These are phyloP conservation scores for Alternaria angustiovoidea DNA, from an alignment of 2,329 filamentous ascomycete genomes.

Conservation along the genomic window DNA sequence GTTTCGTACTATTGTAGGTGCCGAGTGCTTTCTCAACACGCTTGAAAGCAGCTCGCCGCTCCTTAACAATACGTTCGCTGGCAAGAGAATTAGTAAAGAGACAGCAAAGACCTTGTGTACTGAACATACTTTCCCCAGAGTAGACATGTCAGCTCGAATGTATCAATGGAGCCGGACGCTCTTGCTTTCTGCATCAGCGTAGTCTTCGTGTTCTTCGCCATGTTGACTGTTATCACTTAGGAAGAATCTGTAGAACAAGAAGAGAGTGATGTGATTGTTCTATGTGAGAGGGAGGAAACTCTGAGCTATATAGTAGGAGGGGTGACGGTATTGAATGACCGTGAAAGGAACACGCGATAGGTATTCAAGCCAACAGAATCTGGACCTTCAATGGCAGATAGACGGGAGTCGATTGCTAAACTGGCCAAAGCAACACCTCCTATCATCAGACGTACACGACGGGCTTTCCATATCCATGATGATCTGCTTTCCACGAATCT, in stretches of 20 bases:
- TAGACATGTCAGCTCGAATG: slow-evolving; percentile 9
- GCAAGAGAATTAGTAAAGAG: not conserved
- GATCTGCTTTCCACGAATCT: not conserved
- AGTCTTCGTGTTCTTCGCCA: slow-evolving; percentile 12
- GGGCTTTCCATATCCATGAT: not conserved
- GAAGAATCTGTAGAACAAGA: not conserved
- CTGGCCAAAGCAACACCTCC: not conserved
- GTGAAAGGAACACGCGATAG: too few species aligned
- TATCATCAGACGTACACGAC: not conserved
- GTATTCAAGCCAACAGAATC: not conserved
- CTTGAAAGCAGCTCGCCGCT: slow-evolving; percentile 26
- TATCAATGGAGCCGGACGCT: slow-evolving; percentile 11
- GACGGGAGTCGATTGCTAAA: not conserved
- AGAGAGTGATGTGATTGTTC: too few species aligned
- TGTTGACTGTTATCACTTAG: not conserved
- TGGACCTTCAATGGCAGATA: not conserved
- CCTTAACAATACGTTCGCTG: slow-evolving; percentile 15
- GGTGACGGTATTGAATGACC: too few species aligned
- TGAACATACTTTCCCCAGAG: slow-evolving; percentile 9
- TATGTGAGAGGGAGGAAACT: too few species aligned
- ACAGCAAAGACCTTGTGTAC: not conserved
- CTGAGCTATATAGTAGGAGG: too few species aligned
- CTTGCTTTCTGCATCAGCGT: slow-evolving; percentile 22
- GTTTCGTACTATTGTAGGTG: slow-evolving; percentile 25
- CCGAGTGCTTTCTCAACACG: slow-evolving; percentile 24